Conservation (phyloP, 768 basidiomycete genomes). For the Panellus pusillus region DNA sequence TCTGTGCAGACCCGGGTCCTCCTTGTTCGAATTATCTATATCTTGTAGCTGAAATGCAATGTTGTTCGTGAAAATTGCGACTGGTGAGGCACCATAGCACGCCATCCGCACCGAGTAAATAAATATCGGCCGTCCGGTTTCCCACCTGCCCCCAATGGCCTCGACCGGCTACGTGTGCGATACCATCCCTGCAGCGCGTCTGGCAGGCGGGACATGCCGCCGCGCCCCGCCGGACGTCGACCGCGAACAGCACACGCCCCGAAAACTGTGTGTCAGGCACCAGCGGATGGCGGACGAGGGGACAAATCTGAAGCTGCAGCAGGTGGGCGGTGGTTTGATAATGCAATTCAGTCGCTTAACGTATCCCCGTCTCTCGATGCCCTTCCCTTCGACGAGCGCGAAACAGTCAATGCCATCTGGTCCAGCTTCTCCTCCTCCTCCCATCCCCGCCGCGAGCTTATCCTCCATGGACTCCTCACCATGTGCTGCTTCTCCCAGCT, state of each 20-base stretch:
- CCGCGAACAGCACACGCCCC: slow-evolving; percentile 33
- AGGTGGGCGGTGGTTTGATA: no score
- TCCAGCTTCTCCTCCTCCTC: slow-evolving; percentile 95
- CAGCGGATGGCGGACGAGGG: slow-evolving; percentile 97
- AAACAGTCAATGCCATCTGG: slow-evolving; percentile 91
- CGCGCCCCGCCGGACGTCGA: slow-evolving; percentile 7
- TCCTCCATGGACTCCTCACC: slow-evolving; percentile 93
- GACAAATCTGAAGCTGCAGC: slow-evolving; percentile 87
- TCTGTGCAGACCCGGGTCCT: slow-evolving; percentile 25
- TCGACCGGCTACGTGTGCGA: slow-evolving; percentile 61
- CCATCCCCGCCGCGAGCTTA: slow-evolving; percentile 86
- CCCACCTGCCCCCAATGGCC: slow-evolving; percentile 23
- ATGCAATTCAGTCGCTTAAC: slow-evolving; percentile 1
- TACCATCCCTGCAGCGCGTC: slow-evolving; percentile 63
- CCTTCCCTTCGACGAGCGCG: slow-evolving; percentile 80
- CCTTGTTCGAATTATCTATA: slow-evolving; percentile 19
- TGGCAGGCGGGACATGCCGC: slow-evolving; percentile 36
- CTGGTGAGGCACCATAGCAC: background rate
- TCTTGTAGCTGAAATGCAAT: slow-evolving; percentile 19
- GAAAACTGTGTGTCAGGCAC: slow-evolving; percentile 90
- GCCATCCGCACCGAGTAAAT: background rate
- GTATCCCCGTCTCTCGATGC: slow-evolving; percentile 71
- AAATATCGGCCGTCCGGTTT: background rate
- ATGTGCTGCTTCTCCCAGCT: slow-evolving; percentile 99
- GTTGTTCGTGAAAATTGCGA: background rate